These are phyloP conservation scores for Aschersonia sp. DNA, from an alignment of 2,329 filamentous ascomycete genomes.

Conservation along the genomic window DNA sequence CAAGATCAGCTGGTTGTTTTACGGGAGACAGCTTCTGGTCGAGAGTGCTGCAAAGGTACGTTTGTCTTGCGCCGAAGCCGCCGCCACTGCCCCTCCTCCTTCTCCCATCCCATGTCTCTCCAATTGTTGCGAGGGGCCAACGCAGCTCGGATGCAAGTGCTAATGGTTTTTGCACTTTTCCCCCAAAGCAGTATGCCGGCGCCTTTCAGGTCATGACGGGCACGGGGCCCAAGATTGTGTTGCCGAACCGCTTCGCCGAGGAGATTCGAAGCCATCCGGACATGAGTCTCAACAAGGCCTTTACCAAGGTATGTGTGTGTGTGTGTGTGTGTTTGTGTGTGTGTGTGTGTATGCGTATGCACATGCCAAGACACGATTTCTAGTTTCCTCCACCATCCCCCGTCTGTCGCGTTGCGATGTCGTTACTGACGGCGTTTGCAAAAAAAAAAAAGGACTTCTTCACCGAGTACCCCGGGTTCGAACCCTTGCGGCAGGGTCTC, in stretches of 20 bases:
- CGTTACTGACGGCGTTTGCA: neutral
- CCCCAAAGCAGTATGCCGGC: neutral
- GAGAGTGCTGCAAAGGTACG: neutral
- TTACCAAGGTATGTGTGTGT: neutral
- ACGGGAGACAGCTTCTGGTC: neutral
- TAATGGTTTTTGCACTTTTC: no score
- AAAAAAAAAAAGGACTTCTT: neutral
- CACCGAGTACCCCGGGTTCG: neutral
- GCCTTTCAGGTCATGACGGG: neutral
- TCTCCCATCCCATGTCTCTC: no score
- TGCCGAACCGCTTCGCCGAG: neutral
- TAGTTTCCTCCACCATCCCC: no score
- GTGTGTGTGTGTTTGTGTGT: no score
- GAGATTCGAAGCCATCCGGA: neutral
- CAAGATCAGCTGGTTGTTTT: neutral
- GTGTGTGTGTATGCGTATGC: no score
- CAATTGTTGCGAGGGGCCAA: no score
- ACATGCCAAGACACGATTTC: no score
- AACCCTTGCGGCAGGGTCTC: neutral
- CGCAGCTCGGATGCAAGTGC: no score
- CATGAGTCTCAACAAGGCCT: neutral
- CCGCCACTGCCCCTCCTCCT: no score
- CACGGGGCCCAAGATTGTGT: neutral
- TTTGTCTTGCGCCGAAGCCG: neutral
- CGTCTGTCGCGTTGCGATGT: no score